Conservation (phyloP, 1,139 yeast genomes). For the Ogataea hybrid region DNA sequence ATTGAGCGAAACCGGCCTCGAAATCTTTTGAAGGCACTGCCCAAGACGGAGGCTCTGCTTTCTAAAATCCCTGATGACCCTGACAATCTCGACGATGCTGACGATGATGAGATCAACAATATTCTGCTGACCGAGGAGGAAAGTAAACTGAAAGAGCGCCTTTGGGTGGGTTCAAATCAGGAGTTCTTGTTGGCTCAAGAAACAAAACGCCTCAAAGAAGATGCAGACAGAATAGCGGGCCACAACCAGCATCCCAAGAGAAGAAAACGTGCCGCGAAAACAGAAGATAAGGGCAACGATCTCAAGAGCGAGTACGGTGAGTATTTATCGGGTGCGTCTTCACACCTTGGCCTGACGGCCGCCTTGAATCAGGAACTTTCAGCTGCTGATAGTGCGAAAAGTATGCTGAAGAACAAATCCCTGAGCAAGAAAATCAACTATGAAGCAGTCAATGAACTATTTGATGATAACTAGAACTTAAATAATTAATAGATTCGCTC, state of each 20-base stretch:
- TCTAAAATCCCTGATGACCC: conserved; percentile 57
- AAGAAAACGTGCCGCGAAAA: conserved; percentile 27
- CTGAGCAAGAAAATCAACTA: conserved; percentile 88
- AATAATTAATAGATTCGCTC: no score
- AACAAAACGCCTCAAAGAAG: conserved; percentile 74
- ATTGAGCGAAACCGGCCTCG: conserved; percentile 48
- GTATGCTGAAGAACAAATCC: conserved; percentile 65
- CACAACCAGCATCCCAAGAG: conserved; percentile 56
- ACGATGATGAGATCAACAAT: conserved; percentile 70
- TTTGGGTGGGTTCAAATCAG: conserved; percentile 87
- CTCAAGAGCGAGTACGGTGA: conserved; percentile 23
- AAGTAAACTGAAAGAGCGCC: conserved; percentile 62
- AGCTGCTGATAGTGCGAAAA: conserved; percentile 74
- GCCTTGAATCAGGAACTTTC: conserved; percentile 49
- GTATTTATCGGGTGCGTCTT: conserved; percentile 21
- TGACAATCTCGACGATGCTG: conserved; percentile 69
- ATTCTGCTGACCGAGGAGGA: conserved; percentile 67
- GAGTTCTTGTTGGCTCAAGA: conserved; percentile 87
- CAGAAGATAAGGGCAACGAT: conserved; percentile 7
- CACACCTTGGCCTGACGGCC: conserved; percentile 37
- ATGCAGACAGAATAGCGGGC: conserved; percentile 82
- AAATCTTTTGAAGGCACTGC: conserved; percentile 47
- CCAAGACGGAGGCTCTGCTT: conserved; percentile 54
- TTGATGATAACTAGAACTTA: conserved; percentile 33
- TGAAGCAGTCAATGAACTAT: conserved; percentile 67